Evolutionary conservation across 306 rosid species (phyloP).

Genomic region (Casuarina glauca): DNA sequence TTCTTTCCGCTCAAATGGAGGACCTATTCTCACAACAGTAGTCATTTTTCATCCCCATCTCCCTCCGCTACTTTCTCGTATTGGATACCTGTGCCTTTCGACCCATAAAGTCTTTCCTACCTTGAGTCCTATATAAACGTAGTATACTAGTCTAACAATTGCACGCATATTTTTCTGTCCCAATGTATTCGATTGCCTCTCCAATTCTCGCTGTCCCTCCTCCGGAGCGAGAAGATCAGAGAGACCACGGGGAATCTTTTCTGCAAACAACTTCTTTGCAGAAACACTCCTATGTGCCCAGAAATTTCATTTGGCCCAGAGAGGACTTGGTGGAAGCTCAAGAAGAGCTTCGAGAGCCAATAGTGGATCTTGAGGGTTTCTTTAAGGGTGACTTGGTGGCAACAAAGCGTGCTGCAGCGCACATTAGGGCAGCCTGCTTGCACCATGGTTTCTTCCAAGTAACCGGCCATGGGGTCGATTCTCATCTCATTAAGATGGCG

Average conservation of each 20-base stretch:
- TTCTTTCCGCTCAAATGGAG: too few relatives aligned
- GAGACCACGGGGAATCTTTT: conserved; percentile 25
- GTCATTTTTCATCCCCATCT: neutral
- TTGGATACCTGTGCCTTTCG: neutral
- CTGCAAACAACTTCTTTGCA: conserved; percentile 27
- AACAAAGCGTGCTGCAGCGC: conserved; percentile 38
- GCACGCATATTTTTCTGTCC: neutral
- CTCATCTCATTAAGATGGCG: conserved; percentile 36
- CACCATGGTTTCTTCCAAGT: conserved; percentile 81
- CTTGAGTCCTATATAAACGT: neutral
- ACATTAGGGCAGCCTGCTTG: conserved; percentile 45
- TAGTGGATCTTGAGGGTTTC: conserved; percentile 62
- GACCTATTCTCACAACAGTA: neutral
- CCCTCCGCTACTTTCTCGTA: neutral
- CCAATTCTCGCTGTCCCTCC: conserved; percentile 11
- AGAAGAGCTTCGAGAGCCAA: conserved; percentile 46
- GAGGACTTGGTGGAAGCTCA: conserved; percentile 40
- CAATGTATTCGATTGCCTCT: conserved; percentile 29
- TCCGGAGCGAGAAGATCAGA: conserved; percentile 2
- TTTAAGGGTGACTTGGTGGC: conserved; percentile 45
- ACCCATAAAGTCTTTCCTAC: neutral
- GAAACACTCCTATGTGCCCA: conserved; percentile 34
- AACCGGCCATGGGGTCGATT: conserved; percentile 64
- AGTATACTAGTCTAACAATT: neutral
- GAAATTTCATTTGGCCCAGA: conserved; percentile 59